These are phyloP conservation scores for Pyrenula aspistea DNA, from an alignment of 495 filamentous ascomycete species.

Conservation along the genomic window DNA sequence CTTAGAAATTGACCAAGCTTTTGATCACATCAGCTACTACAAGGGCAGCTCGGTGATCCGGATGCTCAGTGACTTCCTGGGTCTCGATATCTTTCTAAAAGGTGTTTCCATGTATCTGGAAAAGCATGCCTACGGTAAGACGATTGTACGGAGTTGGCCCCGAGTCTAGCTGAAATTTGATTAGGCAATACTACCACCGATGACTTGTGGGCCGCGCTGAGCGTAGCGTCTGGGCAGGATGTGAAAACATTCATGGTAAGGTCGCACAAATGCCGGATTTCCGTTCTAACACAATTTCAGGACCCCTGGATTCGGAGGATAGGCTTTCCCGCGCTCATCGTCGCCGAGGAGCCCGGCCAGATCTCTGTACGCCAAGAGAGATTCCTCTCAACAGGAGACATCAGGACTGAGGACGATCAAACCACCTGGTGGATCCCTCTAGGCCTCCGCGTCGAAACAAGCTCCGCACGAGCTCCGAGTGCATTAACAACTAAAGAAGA, in stretches of 20 bases:
- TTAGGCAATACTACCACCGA: conserved; percentile 82
- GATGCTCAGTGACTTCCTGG: conserved; percentile 83
- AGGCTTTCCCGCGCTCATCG: conserved; percentile 80
- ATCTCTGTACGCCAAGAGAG: conserved; percentile 73
- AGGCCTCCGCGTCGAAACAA: conserved; percentile 47
- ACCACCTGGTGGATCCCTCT: conserved; percentile 96
- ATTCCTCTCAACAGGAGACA: conserved; percentile 84
- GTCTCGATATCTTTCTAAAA: conserved; percentile 71
- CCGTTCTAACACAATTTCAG: conserved; percentile 24
- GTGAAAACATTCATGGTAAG: conserved; percentile 73
- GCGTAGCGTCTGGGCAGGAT: conserved; percentile 77
- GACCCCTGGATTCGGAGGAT: conserved; percentile 87
- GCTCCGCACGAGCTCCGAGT: conserved; percentile 35
- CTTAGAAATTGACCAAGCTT: conserved; percentile 90
- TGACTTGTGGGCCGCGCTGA: conserved; percentile 85
- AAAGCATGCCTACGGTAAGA: conserved; percentile 59
- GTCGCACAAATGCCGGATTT: not conserved
- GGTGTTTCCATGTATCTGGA: conserved; percentile 85
- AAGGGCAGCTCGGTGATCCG: conserved; percentile 93
- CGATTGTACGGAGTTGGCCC: not conserved
- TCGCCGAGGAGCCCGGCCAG: conserved; percentile 70
- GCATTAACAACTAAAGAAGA: conserved; percentile 68
- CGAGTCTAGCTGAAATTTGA: not conserved
- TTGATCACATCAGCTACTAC: conserved; percentile 88
- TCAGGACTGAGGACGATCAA: conserved; percentile 78